Conservation (phyloP, 169 alveolate genomes). For the Eimeria brunetti region DNA sequence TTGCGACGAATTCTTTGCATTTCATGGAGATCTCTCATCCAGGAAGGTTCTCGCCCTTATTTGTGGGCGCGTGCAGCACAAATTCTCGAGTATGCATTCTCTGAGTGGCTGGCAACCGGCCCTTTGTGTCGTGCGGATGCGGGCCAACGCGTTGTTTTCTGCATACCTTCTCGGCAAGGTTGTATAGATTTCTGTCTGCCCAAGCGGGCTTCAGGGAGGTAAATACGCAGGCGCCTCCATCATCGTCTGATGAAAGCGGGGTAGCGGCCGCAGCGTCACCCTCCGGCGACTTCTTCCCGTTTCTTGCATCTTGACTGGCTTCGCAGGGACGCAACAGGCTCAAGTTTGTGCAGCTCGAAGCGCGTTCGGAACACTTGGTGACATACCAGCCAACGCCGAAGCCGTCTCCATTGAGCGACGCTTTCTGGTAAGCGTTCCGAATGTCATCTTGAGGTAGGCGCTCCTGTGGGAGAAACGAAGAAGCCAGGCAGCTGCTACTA, state of each 20-base stretch:
- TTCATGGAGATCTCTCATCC: not conserved
- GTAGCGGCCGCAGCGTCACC: not conserved
- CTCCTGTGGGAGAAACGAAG: conserved; percentile 48
- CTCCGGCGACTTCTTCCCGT: not conserved
- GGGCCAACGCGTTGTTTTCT: not conserved
- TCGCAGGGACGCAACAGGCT: conserved; percentile 9
- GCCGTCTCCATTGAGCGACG: conserved; percentile 80
- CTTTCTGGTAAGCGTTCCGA: conserved; percentile 68
- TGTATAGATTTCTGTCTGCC: conserved; percentile 78
- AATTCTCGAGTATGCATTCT: not conserved
- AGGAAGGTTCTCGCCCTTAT: not conserved
- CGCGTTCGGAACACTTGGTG: not conserved
- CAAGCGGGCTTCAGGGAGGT: conserved; percentile 81
- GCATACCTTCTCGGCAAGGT: conserved; percentile 75
- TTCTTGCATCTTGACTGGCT: not conserved
- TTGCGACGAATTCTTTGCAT: not conserved
- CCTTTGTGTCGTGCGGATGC: not conserved
- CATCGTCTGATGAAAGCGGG: conserved; percentile 7
- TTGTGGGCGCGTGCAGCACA: not conserved
- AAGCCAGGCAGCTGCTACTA: not conserved
- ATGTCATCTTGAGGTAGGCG: conserved; percentile 58
- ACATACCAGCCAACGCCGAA: conserved; percentile 81
- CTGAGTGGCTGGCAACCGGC: not conserved
- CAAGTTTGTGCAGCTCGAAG: not conserved
- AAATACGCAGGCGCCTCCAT: conserved; percentile 78